Base-by-base conservation (phyloP, 129 eudicot species). In the Lonicera japonica region DNA sequence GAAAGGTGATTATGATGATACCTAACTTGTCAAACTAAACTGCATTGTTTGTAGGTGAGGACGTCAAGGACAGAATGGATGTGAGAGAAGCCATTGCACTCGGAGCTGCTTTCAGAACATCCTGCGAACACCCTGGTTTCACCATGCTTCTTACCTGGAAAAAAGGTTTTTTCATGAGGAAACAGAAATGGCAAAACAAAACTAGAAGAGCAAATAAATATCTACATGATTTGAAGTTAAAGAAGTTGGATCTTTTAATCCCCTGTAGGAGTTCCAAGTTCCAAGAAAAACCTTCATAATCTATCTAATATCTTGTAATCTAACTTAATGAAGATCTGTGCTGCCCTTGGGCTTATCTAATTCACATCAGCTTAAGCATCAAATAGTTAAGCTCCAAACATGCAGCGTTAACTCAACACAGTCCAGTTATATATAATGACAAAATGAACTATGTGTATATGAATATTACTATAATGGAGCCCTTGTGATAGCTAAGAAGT, bases 41-140 rank as follows among this genome's bases (percentile, higher is more conserved):
- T 54, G 52, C 73, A 52, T 70, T 73, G 58, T 79, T 80, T 23
- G 94, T 65, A 54, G 82, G 69, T 16, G 95, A 67, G 21, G 97
- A 62, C 90, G 87, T 84, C 20, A 84, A 81, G 1, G 94, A 84
- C 21, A 82, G 90, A 64, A 84, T 83, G 34, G 87, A 83, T 0
- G 88, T 82, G 46, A 87, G 87, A 5, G 95, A 85, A n/a, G 95
- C 55, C 97, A 91, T 82, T 64, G 86, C 86, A 40, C 88, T 81
- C 72, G 84, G 50, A 62, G 95, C 97, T 5, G 86, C 95, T 79
- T 73, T 87, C 63, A 91, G 58, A 56, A 90, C 83, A 62, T 90
- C 95, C 56, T 86, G 94, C 23, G 95, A 86, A 74, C 94, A 91
- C 23, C 97, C 97, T 6, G 97, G 97, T 75, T 87, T 91, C 74